Conservation (phyloP, 1,284 basidiomycete species). For the Xerocomus nothofagi region DNA sequence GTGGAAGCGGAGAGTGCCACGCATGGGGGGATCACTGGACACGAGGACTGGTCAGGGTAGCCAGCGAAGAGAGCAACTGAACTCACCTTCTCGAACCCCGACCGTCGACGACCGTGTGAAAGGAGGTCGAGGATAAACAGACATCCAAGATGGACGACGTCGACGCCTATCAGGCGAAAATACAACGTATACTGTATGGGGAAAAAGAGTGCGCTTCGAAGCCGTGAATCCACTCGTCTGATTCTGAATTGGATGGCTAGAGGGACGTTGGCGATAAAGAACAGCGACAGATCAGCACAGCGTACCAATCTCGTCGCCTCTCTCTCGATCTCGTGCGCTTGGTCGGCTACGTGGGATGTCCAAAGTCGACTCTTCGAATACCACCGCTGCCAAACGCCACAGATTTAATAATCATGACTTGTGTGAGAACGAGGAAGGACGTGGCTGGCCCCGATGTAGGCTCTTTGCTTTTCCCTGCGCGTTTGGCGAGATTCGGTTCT, state of each 20-base stretch:
- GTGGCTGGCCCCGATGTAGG: too few relatives aligned
- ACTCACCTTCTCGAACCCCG: constrained; percentile 1
- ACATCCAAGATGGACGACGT: constrained; percentile 3
- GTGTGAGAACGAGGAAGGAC: too few relatives aligned
- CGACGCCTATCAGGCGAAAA: neutral
- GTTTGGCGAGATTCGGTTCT: too few relatives aligned
- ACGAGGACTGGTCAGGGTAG: constrained; percentile 2
- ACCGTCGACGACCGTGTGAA: constrained; percentile 12
- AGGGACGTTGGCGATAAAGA: neutral
- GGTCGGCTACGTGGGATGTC: neutral
- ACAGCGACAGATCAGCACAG: too few relatives aligned
- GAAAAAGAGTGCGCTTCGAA: neutral
- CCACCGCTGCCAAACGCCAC: too few relatives aligned
- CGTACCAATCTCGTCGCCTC: neutral
- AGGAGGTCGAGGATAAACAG: neutral
- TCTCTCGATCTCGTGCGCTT: neutral
- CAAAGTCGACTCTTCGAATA: too few relatives aligned
- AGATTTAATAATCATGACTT: too few relatives aligned
- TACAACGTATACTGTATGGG: neutral
- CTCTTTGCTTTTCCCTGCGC: too few relatives aligned
- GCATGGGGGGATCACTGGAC: constrained; percentile 1
- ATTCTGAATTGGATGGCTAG: constrained; percentile 11
- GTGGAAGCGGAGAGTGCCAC: neutral
- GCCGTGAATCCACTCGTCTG: constrained; percentile 4
- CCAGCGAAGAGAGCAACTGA: neutral